Base-by-base conservation (phyloP, 2,329 filamentous ascomycete genomes). In the Pyricularia pennisetigena region DNA sequence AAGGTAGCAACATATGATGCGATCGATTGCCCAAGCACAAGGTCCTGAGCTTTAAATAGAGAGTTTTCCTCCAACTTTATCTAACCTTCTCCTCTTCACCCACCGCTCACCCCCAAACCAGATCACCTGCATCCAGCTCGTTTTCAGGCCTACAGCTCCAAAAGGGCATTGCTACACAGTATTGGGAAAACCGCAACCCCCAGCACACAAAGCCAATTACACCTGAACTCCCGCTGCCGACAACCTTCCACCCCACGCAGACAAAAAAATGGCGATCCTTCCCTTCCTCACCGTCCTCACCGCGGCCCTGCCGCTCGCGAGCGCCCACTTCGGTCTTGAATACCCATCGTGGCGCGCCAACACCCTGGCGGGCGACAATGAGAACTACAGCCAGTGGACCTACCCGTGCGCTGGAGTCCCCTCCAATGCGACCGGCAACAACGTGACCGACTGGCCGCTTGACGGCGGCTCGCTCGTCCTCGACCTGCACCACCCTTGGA, bases 391-490 rank as follows among this genome's bases (percentile, higher is more conserved):
- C 67, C 82, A 86, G 73, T 85, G 80, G 79, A 71, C 69, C 1
- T 82, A 82, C 69, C 83, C 84, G n/a, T 86, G 83, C 72, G 84
- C 79, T 68, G 81, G 81, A 41, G 82, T 84, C 49, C 78, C 80
- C 29, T 79, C 67, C 23, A 69, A 79, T 73, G 77, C 76, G 61
- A 71, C 72, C 62, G 78, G 76, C 66, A 68, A 66, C 68, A 84
- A 84, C 73, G 76, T 80, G 67, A 86, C 84, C 68, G 82, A 85
- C 72, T 86, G 83, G 83, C 82, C 83, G 41, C 73, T 84, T n/a
- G 73, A 74, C 61, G 83, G 83, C 70, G 83, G 83, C 71, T 77
- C 80, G 49, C 72, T 86, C 66, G 74, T 77, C 71, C 78, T 86
- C 16, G 77, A 81, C 59, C 79, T 86, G 35, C 82, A 83, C 76